phyloP scores from a whole-genome alignment of 1,284 basidiomycete genomes.

The Taiwanofungus camphoratus region DNA sequence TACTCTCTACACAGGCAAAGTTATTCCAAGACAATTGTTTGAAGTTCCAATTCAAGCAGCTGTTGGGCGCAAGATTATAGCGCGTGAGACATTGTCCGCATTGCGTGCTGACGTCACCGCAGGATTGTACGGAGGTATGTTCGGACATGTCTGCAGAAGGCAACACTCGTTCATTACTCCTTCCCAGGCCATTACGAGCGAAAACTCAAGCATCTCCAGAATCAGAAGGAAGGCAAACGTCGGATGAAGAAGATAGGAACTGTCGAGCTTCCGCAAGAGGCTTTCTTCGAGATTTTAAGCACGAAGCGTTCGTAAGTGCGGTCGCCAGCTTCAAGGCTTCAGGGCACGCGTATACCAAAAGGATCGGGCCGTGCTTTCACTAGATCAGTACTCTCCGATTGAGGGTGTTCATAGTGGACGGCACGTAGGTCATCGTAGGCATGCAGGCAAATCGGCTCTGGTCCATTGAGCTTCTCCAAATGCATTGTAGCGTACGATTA shows the following conservation, averaged over 20 bases:
- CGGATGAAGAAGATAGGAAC: slow-evolving; percentile 82
- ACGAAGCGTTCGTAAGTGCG: slow-evolving; percentile 36
- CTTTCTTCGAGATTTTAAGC: slow-evolving; percentile 82
- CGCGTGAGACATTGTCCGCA: slow-evolving; percentile 85
- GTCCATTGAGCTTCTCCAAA: too few relatives aligned
- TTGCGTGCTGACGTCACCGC: slow-evolving; percentile 93
- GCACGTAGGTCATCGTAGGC: too few relatives aligned
- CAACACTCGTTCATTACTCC: slow-evolving; percentile 6
- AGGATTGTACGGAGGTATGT: slow-evolving; percentile 82
- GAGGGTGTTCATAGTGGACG: too few relatives aligned
- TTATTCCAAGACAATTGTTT: slow-evolving; percentile 90
- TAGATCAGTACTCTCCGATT: too few relatives aligned
- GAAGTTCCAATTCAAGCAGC: slow-evolving; percentile 91
- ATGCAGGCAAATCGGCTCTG: too few relatives aligned
- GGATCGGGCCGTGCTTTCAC: too few relatives aligned
- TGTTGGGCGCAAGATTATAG: slow-evolving; percentile 83
- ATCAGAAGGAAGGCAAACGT: slow-evolving; percentile 89
- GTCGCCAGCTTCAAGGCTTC: too few relatives aligned
- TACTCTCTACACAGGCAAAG: slow-evolving; percentile 53
- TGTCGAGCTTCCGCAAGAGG: slow-evolving; percentile 86
- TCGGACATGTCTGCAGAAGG: background rate
- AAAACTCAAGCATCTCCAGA: slow-evolving; percentile 88
- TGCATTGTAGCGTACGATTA: too few relatives aligned
- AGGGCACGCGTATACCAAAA: too few relatives aligned
- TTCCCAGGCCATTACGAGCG: slow-evolving; percentile 76